Evolutionary conservation across 1,284 basidiomycete species (phyloP).

Genomic region (Trichosporon coremiiforme): DNA sequence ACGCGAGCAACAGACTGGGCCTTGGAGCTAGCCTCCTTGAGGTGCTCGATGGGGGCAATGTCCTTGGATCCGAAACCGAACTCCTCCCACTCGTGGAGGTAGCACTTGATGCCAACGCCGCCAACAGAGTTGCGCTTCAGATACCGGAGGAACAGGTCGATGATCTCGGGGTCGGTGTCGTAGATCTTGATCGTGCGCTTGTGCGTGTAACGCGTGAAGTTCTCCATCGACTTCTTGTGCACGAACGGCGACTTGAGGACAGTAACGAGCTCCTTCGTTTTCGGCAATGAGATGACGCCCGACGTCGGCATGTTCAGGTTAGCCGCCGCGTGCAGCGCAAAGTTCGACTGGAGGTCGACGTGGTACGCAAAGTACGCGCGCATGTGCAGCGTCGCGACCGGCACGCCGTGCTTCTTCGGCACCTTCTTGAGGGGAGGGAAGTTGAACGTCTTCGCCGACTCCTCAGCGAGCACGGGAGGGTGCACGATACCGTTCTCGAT

Average conservation of each 20-base stretch:
- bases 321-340: conserved; percentile 79
- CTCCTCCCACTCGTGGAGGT: conserved; percentile 73
- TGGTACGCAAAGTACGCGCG: conserved; percentile 69
- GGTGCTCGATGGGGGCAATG: conserved; percentile 54
- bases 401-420: conserved; percentile 65
- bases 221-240: conserved; percentile 94
- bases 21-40: conserved; percentile 55
- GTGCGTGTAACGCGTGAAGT: conserved; percentile 84
- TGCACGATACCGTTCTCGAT: not conserved
- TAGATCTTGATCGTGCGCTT: conserved; percentile 85
- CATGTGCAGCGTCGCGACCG: conserved; percentile 81
- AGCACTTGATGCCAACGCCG: conserved; percentile 83
- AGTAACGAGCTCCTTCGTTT: conserved; percentile 78
- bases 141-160: conserved; percentile 82
- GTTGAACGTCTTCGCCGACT: conserved; percentile 11
- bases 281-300: conserved; percentile 70
- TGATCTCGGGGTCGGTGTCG: conserved; percentile 77
- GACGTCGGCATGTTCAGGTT: conserved; percentile 81
- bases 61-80: conserved; percentile 59
- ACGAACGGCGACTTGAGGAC: conserved; percentile 84
- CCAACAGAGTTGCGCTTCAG: conserved; percentile 74
- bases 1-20: conserved; percentile 29
- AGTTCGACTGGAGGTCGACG: conserved; percentile 80
- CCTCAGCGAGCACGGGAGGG: not conserved
- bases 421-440: conserved; percentile 30